Conservation (phyloP, 495 filamentous ascomycete species). For the Penicillium goetzii region DNA sequence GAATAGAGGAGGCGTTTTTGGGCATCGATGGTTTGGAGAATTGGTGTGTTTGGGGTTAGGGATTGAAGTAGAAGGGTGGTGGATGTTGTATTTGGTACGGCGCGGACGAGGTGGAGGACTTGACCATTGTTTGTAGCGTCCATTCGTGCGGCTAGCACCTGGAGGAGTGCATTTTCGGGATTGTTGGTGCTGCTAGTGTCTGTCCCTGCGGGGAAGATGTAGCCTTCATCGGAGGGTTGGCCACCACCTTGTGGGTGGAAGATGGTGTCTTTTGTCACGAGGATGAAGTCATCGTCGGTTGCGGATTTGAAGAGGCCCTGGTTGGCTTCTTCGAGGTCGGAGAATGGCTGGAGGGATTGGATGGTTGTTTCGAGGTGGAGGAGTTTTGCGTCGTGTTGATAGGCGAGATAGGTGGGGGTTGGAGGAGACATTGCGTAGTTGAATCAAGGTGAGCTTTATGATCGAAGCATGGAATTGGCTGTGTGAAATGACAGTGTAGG, state of each 20-base stretch:
- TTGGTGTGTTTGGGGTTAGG: conserved; percentile 42
- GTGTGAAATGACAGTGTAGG: neutral
- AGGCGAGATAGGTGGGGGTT: conserved; percentile 53
- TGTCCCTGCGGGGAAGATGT: conserved; percentile 33
- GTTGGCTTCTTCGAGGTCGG: conserved; percentile 48
- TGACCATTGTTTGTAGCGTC: conserved; percentile 47
- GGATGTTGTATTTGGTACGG: conserved; percentile 28
- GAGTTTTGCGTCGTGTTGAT: conserved; percentile 58
- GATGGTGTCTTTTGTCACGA: conserved; percentile 64
- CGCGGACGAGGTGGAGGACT: conserved; percentile 62
- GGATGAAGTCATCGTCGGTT: conserved; percentile 47
- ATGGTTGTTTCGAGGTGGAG: conserved; percentile 48
- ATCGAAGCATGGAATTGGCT: neutral
- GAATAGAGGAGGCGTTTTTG: conserved; percentile 60
- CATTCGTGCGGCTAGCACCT: conserved; percentile 45
- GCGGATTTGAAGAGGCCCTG: conserved; percentile 43
- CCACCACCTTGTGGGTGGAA: conserved; percentile 71
- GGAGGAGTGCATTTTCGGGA: neutral
- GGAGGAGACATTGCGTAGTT: conserved; percentile 9
- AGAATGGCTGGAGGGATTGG: conserved; percentile 47
- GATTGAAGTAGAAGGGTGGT: neutral
- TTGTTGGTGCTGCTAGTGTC: conserved; percentile 15
- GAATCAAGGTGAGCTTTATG: neutral
- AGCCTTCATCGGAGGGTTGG: conserved; percentile 63
- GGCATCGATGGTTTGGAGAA: conserved; percentile 56